phyloP scores from a whole-genome alignment of 2,329 filamentous ascomycete species.

The Pseudonectria buxi region DNA sequence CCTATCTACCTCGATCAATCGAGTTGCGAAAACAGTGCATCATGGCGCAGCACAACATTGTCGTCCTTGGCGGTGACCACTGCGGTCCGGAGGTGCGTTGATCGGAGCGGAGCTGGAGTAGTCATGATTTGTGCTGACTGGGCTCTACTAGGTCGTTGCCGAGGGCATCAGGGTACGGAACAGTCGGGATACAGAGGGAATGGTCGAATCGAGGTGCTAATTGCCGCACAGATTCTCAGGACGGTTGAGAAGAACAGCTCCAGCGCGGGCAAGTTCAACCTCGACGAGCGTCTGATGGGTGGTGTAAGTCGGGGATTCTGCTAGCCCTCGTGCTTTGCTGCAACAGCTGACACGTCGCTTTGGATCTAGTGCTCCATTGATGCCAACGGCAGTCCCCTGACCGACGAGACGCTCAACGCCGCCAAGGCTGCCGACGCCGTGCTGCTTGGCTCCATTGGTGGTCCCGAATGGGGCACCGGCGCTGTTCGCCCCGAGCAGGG shows the following conservation, averaged over 20 bases:
- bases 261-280: conserved; percentile 71
- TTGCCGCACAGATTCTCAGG: conserved; percentile 59
- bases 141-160: conserved; percentile 54
- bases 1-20: conserved; percentile 1
- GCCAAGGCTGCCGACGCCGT: conserved; percentile 84
- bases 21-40: conserved; percentile 1
- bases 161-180: conserved; percentile 73
- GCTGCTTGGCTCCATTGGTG: conserved; percentile 87
- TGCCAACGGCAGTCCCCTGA: conserved; percentile 68
- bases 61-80: conserved; percentile 78
- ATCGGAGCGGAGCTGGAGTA: conserved; percentile 2
- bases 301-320: conserved; percentile 56
- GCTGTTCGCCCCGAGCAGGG: conserved; percentile 87
- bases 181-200: not conserved
- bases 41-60: conserved; percentile 70
- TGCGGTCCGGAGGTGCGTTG: conserved; percentile 71
- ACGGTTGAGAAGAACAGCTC: conserved; percentile 66
- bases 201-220: conserved; percentile 2
- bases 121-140: conserved; percentile 11
- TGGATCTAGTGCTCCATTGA: conserved; percentile 74
- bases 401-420: conserved; percentile 72
- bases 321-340: conserved; percentile 1
- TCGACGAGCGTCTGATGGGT: conserved; percentile 83
- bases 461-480: conserved; percentile 93
- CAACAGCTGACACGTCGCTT: conserved; percentile 1